Evolutionary conservation across 2,329 filamentous ascomycete genomes (phyloP).

Genomic region (Dactylellina drechsleri): DNA sequence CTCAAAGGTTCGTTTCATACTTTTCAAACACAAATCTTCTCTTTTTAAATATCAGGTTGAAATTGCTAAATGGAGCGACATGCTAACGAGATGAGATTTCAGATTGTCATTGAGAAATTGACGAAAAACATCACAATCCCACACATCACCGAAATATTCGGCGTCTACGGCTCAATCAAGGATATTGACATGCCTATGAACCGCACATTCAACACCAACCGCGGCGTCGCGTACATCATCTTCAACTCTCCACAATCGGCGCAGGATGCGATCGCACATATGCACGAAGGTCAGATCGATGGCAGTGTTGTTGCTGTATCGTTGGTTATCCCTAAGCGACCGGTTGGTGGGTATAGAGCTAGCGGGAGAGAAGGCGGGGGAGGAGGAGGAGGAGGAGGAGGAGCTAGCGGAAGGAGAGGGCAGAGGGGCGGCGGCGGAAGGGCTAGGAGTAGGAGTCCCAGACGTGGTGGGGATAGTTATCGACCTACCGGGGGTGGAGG

Average conservation of each 20-base stretch:
- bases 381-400: constrained; percentile 57
- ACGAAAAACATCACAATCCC: constrained; percentile 92
- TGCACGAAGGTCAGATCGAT: constrained; percentile 97
- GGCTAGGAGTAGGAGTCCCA: constrained; percentile 57
- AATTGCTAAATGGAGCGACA: background rate
- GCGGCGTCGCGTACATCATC: constrained; percentile 91
- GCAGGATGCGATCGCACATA: constrained; percentile 88
- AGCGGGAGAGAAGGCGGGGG: constrained; percentile 54
- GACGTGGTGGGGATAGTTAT: constrained; percentile 60
- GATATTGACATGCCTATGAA: constrained; percentile 93
- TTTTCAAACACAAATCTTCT: no score
- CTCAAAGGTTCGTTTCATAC: constrained; percentile 25
- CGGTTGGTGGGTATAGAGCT: constrained; percentile 59
- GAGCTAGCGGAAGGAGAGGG: constrained; percentile 61
- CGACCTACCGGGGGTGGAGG: constrained; percentile 60
- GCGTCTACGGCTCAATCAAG: constrained; percentile 83
- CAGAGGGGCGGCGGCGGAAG: background rate
- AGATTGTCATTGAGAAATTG: constrained; percentile 96
- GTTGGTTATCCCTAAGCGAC: constrained; percentile 83
- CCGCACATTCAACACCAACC: constrained; percentile 83
- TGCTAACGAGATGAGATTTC: background rate
- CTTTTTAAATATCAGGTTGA: background rate
- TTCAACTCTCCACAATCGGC: constrained; percentile 81
- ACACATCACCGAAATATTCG: constrained; percentile 92
- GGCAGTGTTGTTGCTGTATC: constrained; percentile 84